Percentiles rank a stretch among this genome's conserved stretches.
phyloP scores from a whole-genome alignment of 805 yeast species.

The Candida xiaguanensis region DNA sequence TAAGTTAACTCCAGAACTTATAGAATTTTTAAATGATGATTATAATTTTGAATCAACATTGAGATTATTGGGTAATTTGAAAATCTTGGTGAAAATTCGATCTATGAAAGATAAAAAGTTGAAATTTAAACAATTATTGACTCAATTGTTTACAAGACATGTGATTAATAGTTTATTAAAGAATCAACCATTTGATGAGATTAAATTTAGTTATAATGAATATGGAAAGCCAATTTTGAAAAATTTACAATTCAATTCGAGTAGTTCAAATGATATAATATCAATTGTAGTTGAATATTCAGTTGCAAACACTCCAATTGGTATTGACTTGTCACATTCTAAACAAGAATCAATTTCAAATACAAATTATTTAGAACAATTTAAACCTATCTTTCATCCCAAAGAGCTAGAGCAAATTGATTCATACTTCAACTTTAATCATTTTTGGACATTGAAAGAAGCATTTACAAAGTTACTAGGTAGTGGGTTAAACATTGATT shows the following conservation, averaged over 20 bases:
- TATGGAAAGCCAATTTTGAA: constrained; percentile 57
- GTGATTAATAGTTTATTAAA: constrained; percentile 29
- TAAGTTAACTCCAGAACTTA: constrained; percentile 11
- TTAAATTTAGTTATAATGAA: constrained; percentile 26
- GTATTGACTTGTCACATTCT: constrained; percentile 38
- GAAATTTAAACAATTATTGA: constrained; percentile 38
- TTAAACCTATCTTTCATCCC: constrained; percentile 38
- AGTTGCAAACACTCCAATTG: constrained; percentile 20
- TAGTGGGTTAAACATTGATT: constrained; percentile 42
- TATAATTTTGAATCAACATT: constrained; percentile 48
- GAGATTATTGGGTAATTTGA: constrained; percentile 39
- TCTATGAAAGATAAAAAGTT: constrained; percentile 33
- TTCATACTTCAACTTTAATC: constrained; percentile 42
- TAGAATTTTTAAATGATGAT: constrained; percentile 22
- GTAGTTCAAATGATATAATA: constrained; percentile 53
- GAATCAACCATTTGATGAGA: constrained; percentile 13
- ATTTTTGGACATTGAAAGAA: constrained; percentile 79
- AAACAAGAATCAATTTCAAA: constrained; percentile 22
- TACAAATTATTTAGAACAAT: constrained; percentile 29
- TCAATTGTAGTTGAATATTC: constrained; percentile 40
- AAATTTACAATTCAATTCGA: constrained; percentile 48
- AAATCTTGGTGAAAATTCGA: constrained; percentile 39
- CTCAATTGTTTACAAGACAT: constrained; percentile 42
- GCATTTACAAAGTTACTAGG: constrained; percentile 68
- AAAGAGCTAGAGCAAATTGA: constrained; percentile 32